Evolutionary conservation across 2,329 filamentous ascomycete genomes (phyloP), one percentile per base, ranked within the genome.

Genomic region (Sarocladium kiliense): DNA sequence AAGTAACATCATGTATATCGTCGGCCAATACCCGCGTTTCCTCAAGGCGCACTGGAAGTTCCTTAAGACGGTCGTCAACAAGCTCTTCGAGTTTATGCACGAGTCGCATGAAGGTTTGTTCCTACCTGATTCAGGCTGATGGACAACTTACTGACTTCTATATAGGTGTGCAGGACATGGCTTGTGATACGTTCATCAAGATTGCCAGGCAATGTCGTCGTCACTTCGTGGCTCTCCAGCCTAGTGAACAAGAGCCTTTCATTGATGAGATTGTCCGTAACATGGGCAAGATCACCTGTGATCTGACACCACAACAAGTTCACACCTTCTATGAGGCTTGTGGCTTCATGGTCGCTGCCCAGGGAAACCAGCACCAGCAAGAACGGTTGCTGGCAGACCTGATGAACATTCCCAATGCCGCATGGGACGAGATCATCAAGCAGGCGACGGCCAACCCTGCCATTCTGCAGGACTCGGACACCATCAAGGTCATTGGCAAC

Each of bases 1-100:
- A 60, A 96, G 91, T 75, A 99, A 99, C 75, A 99, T 99, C 67
- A 99, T 99, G 94, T 99, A 99, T 71, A 99, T 99, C 74, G 94
- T 99, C 58, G 94, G 94, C 57, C 94, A 99, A 69, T 99, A 99
- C 68, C 94, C 94, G 36, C 89, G 94, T 19, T 99, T 99, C 76
- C 77, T 99, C 65, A 99, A 99, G 77, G 94, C 94, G 1, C 94
- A 99, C 72, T 99, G 94, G 94, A 99, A 99, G 71, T 99, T 99
- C 75, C 78, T 99, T 56, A 99, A 99, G 84, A 99, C 94, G 2
- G 94, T 99, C 18, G 94, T 99, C 66, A 99, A 99, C 76, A 99
- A 99, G 77, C 82, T 99, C 4, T 99, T 99, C 66, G 94, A 99
- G 75, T 99, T 99, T 69, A 99, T 99, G 94, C 94, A 99, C 71